Evolutionary conservation across 106 monocot species (phyloP).

Genomic region (Acorus calamus): DNA sequence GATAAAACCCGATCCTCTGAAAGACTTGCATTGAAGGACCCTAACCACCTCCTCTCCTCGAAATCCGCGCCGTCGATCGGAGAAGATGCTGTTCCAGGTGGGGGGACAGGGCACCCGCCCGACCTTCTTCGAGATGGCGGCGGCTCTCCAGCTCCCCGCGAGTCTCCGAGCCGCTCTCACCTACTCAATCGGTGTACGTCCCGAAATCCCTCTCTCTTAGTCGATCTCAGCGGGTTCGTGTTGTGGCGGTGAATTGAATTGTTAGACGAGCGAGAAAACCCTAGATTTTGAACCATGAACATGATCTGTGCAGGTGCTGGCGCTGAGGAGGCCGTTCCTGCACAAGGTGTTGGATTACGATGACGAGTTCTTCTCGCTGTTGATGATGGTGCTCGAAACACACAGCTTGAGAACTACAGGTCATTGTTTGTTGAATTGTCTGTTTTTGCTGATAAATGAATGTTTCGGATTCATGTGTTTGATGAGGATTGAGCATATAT

Average conservation of each 20-base stretch:
- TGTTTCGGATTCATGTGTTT: too few species aligned
- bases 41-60: too few species aligned
- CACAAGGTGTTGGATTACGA: slow-evolving; percentile 86
- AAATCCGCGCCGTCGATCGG: not conserved
- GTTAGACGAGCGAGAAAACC: too few species aligned
- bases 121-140: slow-evolving; percentile 99
- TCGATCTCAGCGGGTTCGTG: not conserved
- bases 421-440: slow-evolving; percentile 8
- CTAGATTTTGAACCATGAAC: too few species aligned
- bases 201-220: not conserved
- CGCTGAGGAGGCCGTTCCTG: slow-evolving; percentile 75
- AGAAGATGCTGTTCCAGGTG: slow-evolving; percentile 74
- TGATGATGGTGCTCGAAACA: slow-evolving; percentile 90
- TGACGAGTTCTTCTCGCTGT: slow-evolving; percentile 86
- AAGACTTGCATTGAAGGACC: too few species aligned
- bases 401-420: slow-evolving; percentile 88
- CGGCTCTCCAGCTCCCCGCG: slow-evolving; percentile 89
- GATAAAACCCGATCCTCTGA: too few species aligned
- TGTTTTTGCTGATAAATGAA: not conserved
- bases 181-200: slow-evolving; percentile 76
- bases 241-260: too few species aligned
- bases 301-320: slow-evolving; percentile 48
- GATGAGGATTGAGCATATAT: too few species aligned
- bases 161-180: slow-evolving; percentile 86
- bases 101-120: slow-evolving; percentile 93